Base-by-base conservation (phyloP, 2,329 filamentous ascomycete species). In the Taxawa tesnikishii region DNA sequence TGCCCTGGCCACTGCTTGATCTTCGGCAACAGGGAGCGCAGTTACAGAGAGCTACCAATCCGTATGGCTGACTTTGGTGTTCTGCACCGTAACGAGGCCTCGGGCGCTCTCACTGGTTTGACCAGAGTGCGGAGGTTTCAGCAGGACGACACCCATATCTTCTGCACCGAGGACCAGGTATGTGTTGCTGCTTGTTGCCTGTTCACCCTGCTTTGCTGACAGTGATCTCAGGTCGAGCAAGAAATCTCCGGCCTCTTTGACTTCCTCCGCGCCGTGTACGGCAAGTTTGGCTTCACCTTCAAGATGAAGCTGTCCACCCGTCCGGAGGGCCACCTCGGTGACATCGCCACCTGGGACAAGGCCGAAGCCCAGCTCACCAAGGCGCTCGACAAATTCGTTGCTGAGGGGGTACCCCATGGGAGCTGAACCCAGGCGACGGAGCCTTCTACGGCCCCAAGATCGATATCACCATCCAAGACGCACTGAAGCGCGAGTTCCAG, bases 381-480 rank as follows among this genome's bases (percentile, higher is more conserved):
- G 38, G 83, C 87, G 12, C 68, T 98, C 29, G 72, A 90, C 43
- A 70, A 77, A 40, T 96, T 94, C 56, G 69, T 73, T 35, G 60
- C 59, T 13, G 55, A 60, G 29, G 64, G 64, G 72, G 78, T 38
- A 69, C 75, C 19, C 66, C 75, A 41, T 98, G 90, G 90, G 80
- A 83, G 55, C 67, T 94, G 31, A 94, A 96, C 59, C 80, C 84
- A 38, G 90, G 88, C 36, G 90, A 98, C 48, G 90, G 90, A 52
- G 90, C 90, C 32, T 98, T 96, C 63, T 98, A 98, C 56, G 90
- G 90, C 2, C 90, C 90, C 31, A 98, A 98, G 73, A 94, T 96
- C 47, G 90, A 98, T 49, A 90, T 98, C 51, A 92, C 83, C 39
- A 87, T 98, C 50, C 79, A 77, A 31, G 88, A 94, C 58, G 83